Percentiles rank a stretch among this genome's conserved stretches.
Evolutionary conservation across 2,329 filamentous ascomycete species (phyloP).

Genomic region (Sporothrix pseudoabietina): DNA sequence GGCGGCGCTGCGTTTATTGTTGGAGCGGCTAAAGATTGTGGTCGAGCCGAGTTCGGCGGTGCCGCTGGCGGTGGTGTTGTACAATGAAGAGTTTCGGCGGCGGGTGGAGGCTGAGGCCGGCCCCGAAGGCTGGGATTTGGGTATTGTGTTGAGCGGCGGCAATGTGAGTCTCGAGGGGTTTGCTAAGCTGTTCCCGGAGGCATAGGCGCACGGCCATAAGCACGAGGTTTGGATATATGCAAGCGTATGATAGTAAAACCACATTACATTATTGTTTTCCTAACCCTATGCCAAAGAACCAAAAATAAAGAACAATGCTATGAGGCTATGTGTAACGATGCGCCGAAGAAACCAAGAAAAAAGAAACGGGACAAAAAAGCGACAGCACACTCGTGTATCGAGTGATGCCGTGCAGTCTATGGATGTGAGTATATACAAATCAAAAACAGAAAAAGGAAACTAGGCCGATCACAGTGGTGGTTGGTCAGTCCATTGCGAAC

Average conservation of each 20-base stretch:
- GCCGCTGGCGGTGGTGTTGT: slow-evolving; percentile 78
- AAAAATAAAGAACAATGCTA: neutral
- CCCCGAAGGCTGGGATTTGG: slow-evolving; percentile 71
- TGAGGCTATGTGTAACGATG: neutral
- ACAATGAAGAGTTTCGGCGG: slow-evolving; percentile 77
- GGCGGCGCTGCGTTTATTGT: slow-evolving; percentile 71
- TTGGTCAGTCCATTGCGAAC: neutral
- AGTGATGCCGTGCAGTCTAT: neutral
- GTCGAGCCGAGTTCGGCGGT: slow-evolving; percentile 88
- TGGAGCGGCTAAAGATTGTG: slow-evolving; percentile 87
- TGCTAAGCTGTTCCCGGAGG: slow-evolving; percentile 51
- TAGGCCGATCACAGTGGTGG: neutral
- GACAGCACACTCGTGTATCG: neutral
- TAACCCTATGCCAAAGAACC: neutral
- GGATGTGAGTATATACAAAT: neutral
- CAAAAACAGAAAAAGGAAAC: neutral
- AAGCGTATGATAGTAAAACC: neutral
- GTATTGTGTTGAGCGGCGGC: slow-evolving; percentile 62
- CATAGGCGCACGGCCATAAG: neutral
- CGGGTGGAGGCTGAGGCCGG: slow-evolving; percentile 72
- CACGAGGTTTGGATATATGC: too few species aligned
- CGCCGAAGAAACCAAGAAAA: slow-evolving; percentile 1
- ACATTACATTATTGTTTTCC: neutral
- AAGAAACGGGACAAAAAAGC: neutral
- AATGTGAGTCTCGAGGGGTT: slow-evolving; percentile 60